Base-by-base conservation (phyloP, 2,329 filamentous ascomycete genomes). In the Tolypocladium pustulatum region DNA sequence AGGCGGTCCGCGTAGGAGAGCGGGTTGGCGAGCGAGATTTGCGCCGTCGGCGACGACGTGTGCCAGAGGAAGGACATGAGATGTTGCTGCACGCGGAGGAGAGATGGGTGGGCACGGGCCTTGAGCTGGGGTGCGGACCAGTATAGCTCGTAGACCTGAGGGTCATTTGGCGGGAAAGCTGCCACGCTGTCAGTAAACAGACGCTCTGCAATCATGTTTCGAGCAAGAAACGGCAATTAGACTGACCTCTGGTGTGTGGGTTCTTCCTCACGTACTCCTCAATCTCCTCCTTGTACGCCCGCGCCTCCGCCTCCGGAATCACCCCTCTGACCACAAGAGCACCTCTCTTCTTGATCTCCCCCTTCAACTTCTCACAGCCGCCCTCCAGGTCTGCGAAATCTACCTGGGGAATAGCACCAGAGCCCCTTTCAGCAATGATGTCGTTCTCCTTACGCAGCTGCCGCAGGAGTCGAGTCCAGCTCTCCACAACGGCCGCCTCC, bases 81-180 rank as follows among this genome's bases (percentile, higher is more conserved):
- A 32, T 81, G 81, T 9, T 73, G 73, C 64, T 91, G 88, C 0
- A 83, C 76, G 27, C 73, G 69, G 25, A 91, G 72, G 61, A 91
- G 72, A 60, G 84, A 83, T 0, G 84, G 81, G 66, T 91, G 85
- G 0, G 80, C 73, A n/a, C 89, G 80, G 4, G 87, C 88, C 62
- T 81, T 79, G 51, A 88, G 75, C 68, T 92, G 89, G 1, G 86
- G 76, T 1, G 78, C 77, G 0, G 86, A 87, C 88, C 88, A 91
- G 72, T 91, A 91, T 1, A 91, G 75, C 68, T 91, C 88, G 65
- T 83, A 90, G 7, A 91, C 87, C 52, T 88, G 84, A 0, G 87
- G 87, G 49, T 85, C 78, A 53, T 86, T 74, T 0, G 79, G 71
- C 0, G 87, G 89, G 62, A 89, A 91, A 2, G 84, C 87, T 81